Evolutionary conservation across 306 rosid genomes (phyloP).

Genomic region (Ammopiptanthus mongolicus): DNA sequence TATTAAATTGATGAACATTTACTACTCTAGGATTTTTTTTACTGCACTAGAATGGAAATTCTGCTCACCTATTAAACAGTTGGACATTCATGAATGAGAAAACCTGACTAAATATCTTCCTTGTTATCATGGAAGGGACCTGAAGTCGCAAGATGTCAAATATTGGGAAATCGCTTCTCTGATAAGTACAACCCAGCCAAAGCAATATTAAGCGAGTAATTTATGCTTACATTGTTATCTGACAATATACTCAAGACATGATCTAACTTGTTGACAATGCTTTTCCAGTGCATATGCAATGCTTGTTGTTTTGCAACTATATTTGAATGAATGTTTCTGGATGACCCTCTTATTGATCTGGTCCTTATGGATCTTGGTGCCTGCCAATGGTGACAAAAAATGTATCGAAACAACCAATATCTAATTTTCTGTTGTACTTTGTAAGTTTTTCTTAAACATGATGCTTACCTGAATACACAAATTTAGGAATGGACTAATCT

Average conservation of each 20-base stretch:
- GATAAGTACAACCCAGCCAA: background rate
- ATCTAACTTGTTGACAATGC: slow-evolving; percentile 73
- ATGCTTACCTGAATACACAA: slow-evolving; percentile 76
- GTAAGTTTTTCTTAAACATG: background rate
- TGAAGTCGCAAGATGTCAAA: slow-evolving; percentile 29
- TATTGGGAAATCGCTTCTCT: slow-evolving; percentile 2
- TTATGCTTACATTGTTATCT: slow-evolving; percentile 52
- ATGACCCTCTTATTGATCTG: slow-evolving; percentile 71
- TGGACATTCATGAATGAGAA: slow-evolving; percentile 88
- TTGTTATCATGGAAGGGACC: slow-evolving; percentile 73
- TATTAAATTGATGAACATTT: background rate
- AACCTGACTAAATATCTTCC: slow-evolving; percentile 74
- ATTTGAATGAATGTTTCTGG: slow-evolving; percentile 69
- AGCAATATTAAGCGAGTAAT: background rate
- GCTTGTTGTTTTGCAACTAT: slow-evolving; percentile 82
- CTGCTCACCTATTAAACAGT: slow-evolving; percentile 71
- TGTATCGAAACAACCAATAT: background rate
- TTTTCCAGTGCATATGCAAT: slow-evolving; percentile 75
- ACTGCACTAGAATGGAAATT: slow-evolving; percentile 8
- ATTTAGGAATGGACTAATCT: slow-evolving; percentile 73
- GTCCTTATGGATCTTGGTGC: slow-evolving; percentile 72
- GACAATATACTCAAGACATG: slow-evolving; percentile 51
- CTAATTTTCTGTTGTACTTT: background rate
- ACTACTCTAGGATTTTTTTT: background rate
- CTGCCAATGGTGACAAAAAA: slow-evolving; percentile 36